Conservation (phyloP, 306 rosid species). For the Dalbergia oliveri region DNA sequence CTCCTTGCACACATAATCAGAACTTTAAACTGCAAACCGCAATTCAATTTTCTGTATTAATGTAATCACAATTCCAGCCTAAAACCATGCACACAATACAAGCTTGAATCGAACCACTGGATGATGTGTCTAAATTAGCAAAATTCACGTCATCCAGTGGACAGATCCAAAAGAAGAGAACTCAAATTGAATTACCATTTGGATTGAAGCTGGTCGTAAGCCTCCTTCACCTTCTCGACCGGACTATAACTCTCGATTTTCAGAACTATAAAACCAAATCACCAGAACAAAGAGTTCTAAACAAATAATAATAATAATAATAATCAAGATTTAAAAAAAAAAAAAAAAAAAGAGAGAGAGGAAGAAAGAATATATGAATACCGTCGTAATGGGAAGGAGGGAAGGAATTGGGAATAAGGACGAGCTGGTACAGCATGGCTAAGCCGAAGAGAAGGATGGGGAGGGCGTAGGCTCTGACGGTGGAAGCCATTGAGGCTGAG, state of each 20-base stretch:
- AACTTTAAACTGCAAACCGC: background rate
- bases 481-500: conserved; percentile 53
- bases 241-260: conserved; percentile 61
- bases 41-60: background rate
- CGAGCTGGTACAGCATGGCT: conserved; percentile 80
- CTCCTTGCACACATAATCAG: conserved; percentile 1
- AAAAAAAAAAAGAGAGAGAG: background rate
- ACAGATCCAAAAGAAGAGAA: background rate
- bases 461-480: conserved; percentile 69
- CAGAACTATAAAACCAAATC: conserved; percentile 57
- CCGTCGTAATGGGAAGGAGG: conserved; percentile 91
- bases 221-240: conserved; percentile 69
- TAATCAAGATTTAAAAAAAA: background rate
- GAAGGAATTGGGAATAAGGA: conserved; percentile 78
- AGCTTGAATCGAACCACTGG: background rate
- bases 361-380: background rate
- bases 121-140: background rate
- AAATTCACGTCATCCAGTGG: background rate
- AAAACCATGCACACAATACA: background rate
- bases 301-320: background rate
- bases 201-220: conserved; percentile 63
- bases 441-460: conserved; percentile 74
- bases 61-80: background rate
- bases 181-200: conserved; percentile 55
- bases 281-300: conserved; percentile 3